phyloP scores from a whole-genome alignment of 2,329 filamentous ascomycete genomes.

The Penicillium sp. region DNA sequence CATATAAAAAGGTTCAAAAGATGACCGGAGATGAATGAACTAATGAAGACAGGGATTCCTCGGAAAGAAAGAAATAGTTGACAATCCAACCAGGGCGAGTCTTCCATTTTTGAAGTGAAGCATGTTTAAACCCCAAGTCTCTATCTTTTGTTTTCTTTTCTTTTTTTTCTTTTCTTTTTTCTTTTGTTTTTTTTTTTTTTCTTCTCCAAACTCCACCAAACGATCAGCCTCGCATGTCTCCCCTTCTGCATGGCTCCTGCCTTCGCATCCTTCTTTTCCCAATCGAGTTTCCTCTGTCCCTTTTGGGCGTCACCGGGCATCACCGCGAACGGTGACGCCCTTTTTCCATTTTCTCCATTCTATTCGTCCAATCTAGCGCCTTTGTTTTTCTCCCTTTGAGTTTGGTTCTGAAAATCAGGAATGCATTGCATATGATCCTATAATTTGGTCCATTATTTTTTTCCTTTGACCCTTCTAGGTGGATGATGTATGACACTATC shows the following conservation, averaged over 20 bases:
- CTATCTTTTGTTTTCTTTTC: neutral
- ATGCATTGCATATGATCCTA: conserved; percentile 10
- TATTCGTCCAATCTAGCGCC: neutral
- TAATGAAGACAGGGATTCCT: neutral
- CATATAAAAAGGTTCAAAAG: conserved; percentile 21
- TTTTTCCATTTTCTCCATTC: neutral
- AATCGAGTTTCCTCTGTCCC: neutral
- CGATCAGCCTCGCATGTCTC: neutral
- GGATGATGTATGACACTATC: conserved; percentile 20
- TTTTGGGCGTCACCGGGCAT: conserved; percentile 1
- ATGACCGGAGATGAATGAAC: conserved; percentile 10
- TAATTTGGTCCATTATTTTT: neutral
- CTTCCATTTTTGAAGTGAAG: conserved; percentile 7
- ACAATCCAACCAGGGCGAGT: conserved; percentile 19
- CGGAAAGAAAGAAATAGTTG: conserved; percentile 10
- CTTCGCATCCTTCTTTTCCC: neutral
- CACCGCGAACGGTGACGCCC: neutral
- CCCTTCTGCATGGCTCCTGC: conserved; percentile 1
- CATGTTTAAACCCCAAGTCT: neutral
- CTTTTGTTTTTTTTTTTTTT: neutral
- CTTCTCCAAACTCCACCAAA: neutral
- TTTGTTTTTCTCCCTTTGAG: neutral
- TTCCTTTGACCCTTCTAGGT: neutral
- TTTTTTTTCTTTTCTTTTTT: neutral
- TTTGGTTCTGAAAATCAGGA: neutral